A percentile compares a stretch with the other conserved stretches of the same genome.
Evolutionary conservation across 225 moss, liverwort and hornwort genomes (phyloP).

Genomic region (Physcomitrellopsis africana): DNA sequence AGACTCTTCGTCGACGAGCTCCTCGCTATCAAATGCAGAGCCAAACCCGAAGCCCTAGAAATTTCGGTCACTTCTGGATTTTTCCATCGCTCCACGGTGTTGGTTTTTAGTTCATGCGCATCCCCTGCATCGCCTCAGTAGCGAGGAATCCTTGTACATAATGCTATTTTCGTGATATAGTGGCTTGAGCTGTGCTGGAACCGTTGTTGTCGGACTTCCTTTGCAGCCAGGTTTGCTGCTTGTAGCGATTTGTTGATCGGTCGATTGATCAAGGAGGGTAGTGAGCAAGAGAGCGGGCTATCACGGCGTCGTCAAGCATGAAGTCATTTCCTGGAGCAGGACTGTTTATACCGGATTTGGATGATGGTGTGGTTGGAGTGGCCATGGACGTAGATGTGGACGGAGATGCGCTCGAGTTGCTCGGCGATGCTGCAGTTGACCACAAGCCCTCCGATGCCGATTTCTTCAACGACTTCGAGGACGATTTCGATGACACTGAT

Average conservation of each 20-base stretch:
- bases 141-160: neutral
- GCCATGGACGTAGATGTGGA: constrained; percentile 83
- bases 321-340: constrained; percentile 53
- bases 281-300: constrained; percentile 2
- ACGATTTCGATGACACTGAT: constrained; percentile 95
- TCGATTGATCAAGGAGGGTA: neutral
- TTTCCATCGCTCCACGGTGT: neutral
- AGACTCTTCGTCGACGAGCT: neutral
- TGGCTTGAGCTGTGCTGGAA: neutral
- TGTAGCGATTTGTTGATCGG: constrained; percentile 1
- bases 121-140: neutral
- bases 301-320: constrained; percentile 51
- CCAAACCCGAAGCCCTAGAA: neutral
- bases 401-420: constrained; percentile 71
- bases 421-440: constrained; percentile 61
- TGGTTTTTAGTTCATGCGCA: too few relatives aligned
- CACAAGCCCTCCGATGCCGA: constrained; percentile 92
- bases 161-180: neutral
- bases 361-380: constrained; percentile 73
- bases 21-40: neutral
- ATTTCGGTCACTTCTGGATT: neutral
- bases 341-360: constrained; percentile 71
- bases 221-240: neutral
- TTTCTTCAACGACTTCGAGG: constrained; percentile 94
- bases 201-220: neutral